These are phyloP conservation scores for Arthromyces matolae DNA, from an alignment of 768 basidiomycete genomes.

Conservation along the genomic window DNA sequence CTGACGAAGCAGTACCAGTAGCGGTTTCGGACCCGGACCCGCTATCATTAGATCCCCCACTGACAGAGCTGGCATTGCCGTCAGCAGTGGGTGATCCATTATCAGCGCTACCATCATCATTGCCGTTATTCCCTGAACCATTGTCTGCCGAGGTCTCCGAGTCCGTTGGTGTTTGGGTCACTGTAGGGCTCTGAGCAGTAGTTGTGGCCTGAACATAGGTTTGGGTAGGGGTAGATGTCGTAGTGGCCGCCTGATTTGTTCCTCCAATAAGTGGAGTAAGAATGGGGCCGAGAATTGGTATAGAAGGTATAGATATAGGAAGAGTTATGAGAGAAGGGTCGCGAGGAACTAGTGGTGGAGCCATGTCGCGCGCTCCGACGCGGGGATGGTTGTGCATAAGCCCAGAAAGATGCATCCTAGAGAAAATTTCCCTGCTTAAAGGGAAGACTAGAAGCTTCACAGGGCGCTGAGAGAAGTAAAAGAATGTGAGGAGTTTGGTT, in stretches of 20 bases:
- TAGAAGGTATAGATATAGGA: constrained; percentile 34
- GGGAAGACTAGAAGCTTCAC: too few relatives aligned
- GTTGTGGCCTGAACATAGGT: constrained; percentile 9
- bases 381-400: too few relatives aligned
- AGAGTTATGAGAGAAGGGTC: constrained; percentile 36
- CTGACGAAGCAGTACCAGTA: constrained; percentile 7
- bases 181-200: constrained; percentile 11
- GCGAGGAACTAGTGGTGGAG: constrained; percentile 28
- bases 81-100: neutral
- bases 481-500: too few relatives aligned
- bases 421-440: too few relatives aligned
- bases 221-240: constrained; percentile 13
- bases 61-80: constrained; percentile 1
- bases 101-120: constrained; percentile 13
- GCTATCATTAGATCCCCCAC: constrained; percentile 3
- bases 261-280: constrained; percentile 31
- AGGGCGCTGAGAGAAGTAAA: too few relatives aligned
- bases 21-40: constrained; percentile 6
- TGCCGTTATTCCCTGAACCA: constrained; percentile 13
- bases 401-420: too few relatives aligned
- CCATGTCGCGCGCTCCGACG: too few relatives aligned
- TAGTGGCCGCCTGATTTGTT: constrained; percentile 15
- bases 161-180: constrained; percentile 10
- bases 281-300: constrained; percentile 39
- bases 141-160: neutral